Evolutionary conservation across 2,329 filamentous ascomycete species (phyloP), one percentile per base, ranked within the genome.

Genomic region (Xylariaceae sp.): DNA sequence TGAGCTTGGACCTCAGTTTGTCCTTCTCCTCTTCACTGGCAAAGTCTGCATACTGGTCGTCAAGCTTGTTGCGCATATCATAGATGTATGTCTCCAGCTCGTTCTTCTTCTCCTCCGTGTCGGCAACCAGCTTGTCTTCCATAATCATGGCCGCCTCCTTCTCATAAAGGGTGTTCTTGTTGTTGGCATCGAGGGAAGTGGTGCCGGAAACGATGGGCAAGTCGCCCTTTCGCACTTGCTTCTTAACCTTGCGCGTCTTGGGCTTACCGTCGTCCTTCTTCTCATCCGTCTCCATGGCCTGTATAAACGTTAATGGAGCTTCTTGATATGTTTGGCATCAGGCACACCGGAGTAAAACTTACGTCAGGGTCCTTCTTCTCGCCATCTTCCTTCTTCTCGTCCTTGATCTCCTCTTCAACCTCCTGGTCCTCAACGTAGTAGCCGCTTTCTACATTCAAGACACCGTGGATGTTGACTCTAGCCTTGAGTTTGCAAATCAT

Each of bases 401-500:
- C 89, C 57, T 89, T 87, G 57, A 96, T 79, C 58, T 93, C 90
- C 77, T 96, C 92, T 77, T 99, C 94, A 51, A 97, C 86, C 75
- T 99, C 94, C 68, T 95, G 86, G 70, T 99, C 94, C 78, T 99
- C 94, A 48, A 99, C 94, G 66, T 90, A 97, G 80, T 99, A 99
- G 55, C 92, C 94, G 58, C 86, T 92, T 78, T 99, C 94, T 36
- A 99, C 88, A 69, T 97, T 97, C 61, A 99, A 80, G 54, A 99
- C 84, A 72, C 94, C 94, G 77, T 97, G 92, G 59, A 97, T 83
- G 76, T 99, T 99, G 51, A 99, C 83, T 59, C 94, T 87, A 44
- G 94, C 93, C 83, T 97, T 97, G 57, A 99, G 86, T 80, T 99
- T 99, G 87, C 94, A 99, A 67, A 97, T 95, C 93, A 99, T 97